Percentiles rank a stretch among this genome's conserved stretches.
phyloP scores from a whole-genome alignment of 1,284 basidiomycete species.

The Abortiporus biennis region DNA sequence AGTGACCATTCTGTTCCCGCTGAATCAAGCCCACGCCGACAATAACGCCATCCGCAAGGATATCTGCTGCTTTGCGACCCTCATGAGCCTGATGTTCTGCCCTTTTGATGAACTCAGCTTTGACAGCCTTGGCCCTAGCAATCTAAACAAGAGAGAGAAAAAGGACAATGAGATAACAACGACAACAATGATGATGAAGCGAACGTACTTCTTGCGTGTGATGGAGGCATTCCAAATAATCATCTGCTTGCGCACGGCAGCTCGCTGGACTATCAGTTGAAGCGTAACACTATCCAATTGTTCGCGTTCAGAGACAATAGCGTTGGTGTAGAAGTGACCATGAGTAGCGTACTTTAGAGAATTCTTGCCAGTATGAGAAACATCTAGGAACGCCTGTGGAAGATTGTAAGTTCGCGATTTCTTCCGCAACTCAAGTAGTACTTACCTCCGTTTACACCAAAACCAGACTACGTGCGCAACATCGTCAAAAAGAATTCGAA shows the following conservation, averaged over 20 bases:
- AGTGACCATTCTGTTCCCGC: slow-evolving; percentile 30
- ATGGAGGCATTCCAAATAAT: slow-evolving; percentile 93
- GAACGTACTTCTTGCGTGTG: slow-evolving; percentile 79
- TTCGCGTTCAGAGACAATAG: neutral
- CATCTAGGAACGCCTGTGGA: slow-evolving; percentile 78
- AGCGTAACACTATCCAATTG: slow-evolving; percentile 90
- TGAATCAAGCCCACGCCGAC: slow-evolving; percentile 72
- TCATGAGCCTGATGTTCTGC: slow-evolving; percentile 62
- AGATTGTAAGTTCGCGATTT: slow-evolving; percentile 6
- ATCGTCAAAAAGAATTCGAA: no score
- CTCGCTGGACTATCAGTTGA: slow-evolving; percentile 71
- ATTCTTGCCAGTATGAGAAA: slow-evolving; percentile 92
- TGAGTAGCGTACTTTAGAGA: slow-evolving; percentile 56
- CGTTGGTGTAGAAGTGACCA: neutral
- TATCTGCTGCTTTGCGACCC: slow-evolving; percentile 65
- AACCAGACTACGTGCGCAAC: slow-evolving; percentile 39
- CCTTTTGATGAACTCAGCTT: slow-evolving; percentile 69
- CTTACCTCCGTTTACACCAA: slow-evolving; percentile 62
- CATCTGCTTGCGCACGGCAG: slow-evolving; percentile 73
- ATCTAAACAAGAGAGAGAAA: slow-evolving; percentile 36
- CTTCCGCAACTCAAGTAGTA: slow-evolving; percentile 8
- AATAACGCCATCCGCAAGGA: slow-evolving; percentile 69
- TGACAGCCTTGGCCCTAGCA: slow-evolving; percentile 67
- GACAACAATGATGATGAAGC: slow-evolving; percentile 7
- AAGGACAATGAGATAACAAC: no score